These are phyloP conservation scores for Grigorovia humatica DNA, from an alignment of 805 yeast species.

Conservation along the genomic window DNA sequence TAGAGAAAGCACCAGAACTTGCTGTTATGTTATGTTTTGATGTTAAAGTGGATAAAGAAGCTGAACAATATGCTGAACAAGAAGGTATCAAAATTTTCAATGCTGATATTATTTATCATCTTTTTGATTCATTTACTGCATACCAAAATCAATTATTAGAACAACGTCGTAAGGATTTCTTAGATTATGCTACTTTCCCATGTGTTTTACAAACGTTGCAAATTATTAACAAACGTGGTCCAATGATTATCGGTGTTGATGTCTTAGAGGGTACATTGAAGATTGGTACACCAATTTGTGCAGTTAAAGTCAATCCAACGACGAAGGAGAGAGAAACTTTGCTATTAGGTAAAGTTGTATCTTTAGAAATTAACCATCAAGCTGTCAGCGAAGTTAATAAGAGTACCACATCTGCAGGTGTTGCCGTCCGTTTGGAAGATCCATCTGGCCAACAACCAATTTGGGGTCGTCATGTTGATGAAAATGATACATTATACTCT, in stretches of 20 bases:
- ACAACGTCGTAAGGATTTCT: conserved; percentile 78
- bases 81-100: conserved; percentile 85
- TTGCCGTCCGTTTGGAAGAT: conserved; percentile 93
- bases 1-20: conserved; percentile 88
- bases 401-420: conserved; percentile 96
- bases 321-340: conserved; percentile 65
- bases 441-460: conserved; percentile 89
- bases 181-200: conserved; percentile 88
- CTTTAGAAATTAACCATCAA: conserved; percentile 95
- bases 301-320: conserved; percentile 79
- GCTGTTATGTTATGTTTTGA: conserved; percentile 99
- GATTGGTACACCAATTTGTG: conserved; percentile 91
- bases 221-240: conserved; percentile 95
- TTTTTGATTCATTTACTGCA: conserved; percentile 89
- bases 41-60: conserved; percentile 94
- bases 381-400: conserved; percentile 69
- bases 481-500: conserved; percentile 83
- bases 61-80: conserved; percentile 94
- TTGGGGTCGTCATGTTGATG: conserved; percentile 99
- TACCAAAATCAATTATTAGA: conserved; percentile 85
- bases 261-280: conserved; percentile 84
- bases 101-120: conserved; percentile 93
- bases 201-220: conserved; percentile 90
- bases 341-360: conserved; percentile 72
- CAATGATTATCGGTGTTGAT: conserved; percentile 99